These are phyloP conservation scores for Nothopassalora personata DNA, from an alignment of 2,329 filamentous ascomycete species.

Conservation along the genomic window DNA sequence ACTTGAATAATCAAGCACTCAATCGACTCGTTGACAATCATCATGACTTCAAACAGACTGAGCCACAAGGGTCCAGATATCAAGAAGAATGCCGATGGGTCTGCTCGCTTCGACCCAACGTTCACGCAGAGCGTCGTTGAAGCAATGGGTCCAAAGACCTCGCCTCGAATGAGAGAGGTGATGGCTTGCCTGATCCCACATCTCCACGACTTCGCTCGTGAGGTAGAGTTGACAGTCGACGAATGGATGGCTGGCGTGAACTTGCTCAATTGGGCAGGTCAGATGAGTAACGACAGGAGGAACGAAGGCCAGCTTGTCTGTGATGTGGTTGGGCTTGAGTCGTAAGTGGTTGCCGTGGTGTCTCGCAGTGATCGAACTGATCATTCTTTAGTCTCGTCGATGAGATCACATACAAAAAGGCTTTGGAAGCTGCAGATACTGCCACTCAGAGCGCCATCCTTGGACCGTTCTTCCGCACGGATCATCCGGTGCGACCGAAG, in stretches of 20 bases:
- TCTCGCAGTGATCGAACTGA: not conserved
- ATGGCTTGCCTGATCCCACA: slow-evolving; percentile 50
- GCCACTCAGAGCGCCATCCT: slow-evolving; percentile 73
- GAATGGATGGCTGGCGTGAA: slow-evolving; percentile 46
- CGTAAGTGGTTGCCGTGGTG: slow-evolving; percentile 5
- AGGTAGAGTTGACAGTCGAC: slow-evolving; percentile 54
- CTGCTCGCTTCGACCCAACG: slow-evolving; percentile 1
- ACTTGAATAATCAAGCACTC: too few species aligned
- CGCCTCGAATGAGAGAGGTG: slow-evolving; percentile 34
- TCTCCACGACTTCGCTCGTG: slow-evolving; percentile 55
- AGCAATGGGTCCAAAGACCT: slow-evolving; percentile 33
- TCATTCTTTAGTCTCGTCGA: slow-evolving; percentile 51
- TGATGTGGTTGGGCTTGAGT: slow-evolving; percentile 55
- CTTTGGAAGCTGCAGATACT: slow-evolving; percentile 44
- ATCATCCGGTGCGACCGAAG: slow-evolving; percentile 65
- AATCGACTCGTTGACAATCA: not conserved
- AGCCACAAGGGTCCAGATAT: not conserved
- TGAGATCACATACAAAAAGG: slow-evolving; percentile 68
- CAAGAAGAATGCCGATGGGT: not conserved
- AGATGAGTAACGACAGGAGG: slow-evolving; percentile 57
- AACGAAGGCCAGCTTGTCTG: slow-evolving; percentile 60
- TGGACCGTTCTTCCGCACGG: slow-evolving; percentile 75
- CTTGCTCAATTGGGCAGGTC: slow-evolving; percentile 56
- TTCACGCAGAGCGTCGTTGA: slow-evolving; percentile 34
- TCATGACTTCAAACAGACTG: not conserved